Conservation (phyloP, 805 yeast species). For the Candida insectorum region DNA sequence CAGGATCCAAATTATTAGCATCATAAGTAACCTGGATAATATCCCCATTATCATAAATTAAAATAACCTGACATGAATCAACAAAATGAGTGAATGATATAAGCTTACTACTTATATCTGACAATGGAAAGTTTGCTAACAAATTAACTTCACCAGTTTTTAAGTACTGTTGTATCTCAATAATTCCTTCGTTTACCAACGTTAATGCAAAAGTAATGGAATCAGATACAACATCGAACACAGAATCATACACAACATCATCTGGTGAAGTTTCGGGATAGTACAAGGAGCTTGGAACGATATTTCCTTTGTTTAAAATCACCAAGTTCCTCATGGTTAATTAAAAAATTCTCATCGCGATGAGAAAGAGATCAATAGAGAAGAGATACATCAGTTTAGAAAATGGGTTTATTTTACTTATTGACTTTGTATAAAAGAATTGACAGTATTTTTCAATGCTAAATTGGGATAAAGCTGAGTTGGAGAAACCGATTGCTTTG, state of each 20-base stretch:
- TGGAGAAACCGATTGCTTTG: slow-evolving; percentile 30
- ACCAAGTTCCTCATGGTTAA: slow-evolving; percentile 46
- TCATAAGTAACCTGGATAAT: slow-evolving; percentile 66
- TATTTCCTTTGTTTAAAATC: slow-evolving; percentile 51
- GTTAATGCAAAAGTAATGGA: slow-evolving; percentile 64
- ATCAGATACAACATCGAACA: slow-evolving; percentile 73
- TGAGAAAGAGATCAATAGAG: neutral
- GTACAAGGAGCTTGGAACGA: slow-evolving; percentile 50
- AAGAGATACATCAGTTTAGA: neutral
- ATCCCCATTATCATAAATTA: slow-evolving; percentile 75
- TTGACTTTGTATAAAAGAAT: slow-evolving; percentile 8
- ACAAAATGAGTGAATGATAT: slow-evolving; percentile 65
- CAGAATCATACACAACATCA: slow-evolving; percentile 31
- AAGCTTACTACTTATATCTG: slow-evolving; percentile 32
- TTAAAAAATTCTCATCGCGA: slow-evolving; percentile 3
- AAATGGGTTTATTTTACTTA: neutral
- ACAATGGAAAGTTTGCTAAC: slow-evolving; percentile 59
- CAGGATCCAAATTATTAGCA: slow-evolving; percentile 38
- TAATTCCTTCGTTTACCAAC: slow-evolving; percentile 46
- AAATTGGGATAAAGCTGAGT: slow-evolving; percentile 39
- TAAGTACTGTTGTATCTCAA: slow-evolving; percentile 76
- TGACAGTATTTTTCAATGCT: slow-evolving; percentile 37
- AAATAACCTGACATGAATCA: slow-evolving; percentile 62
- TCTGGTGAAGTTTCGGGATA: slow-evolving; percentile 58
- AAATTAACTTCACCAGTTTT: slow-evolving; percentile 57